Evolutionary conservation across 2,329 filamentous ascomycete species (phyloP).

Genomic region (Microsporum canis): DNA sequence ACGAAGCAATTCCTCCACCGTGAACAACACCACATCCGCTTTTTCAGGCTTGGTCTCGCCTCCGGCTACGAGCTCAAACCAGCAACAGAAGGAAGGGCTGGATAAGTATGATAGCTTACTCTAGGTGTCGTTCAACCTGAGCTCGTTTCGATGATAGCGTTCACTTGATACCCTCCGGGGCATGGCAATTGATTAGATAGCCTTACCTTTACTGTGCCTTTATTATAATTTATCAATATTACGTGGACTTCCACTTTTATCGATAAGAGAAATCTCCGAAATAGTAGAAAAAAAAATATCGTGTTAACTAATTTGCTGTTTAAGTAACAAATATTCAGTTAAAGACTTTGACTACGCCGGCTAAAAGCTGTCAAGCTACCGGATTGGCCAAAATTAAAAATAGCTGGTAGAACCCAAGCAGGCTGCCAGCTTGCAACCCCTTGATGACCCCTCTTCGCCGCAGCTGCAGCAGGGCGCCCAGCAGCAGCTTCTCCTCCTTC

Average conservation of each 20-base stretch:
- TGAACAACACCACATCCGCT: neutral
- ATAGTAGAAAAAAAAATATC: neutral
- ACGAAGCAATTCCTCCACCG: neutral
- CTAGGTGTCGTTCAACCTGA: slow-evolving; percentile 18
- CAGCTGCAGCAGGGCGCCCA: slow-evolving; percentile 8
- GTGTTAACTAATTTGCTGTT: neutral
- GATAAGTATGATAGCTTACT: slow-evolving; percentile 48
- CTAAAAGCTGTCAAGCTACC: neutral
- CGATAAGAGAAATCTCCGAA: neutral
- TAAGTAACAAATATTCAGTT: neutral
- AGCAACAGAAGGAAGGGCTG: slow-evolving; percentile 32
- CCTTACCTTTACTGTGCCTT: neutral
- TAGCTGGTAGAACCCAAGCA: neutral
- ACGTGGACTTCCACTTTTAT: neutral
- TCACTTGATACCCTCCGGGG: neutral
- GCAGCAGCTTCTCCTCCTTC: neutral
- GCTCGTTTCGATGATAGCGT: neutral
- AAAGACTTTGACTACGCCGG: neutral
- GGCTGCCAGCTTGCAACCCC: neutral
- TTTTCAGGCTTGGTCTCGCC: neutral
- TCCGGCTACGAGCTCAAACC: slow-evolving; percentile 10
- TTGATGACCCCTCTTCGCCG: slow-evolving; percentile 15
- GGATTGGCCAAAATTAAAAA: neutral
- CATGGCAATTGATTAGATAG: neutral
- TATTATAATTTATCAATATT: neutral